Percentiles rank a stretch among this genome's conserved stretches.
Conservation (phyloP, 192 early-diverging fungal genomes). For the Coemansia sp. region DNA sequence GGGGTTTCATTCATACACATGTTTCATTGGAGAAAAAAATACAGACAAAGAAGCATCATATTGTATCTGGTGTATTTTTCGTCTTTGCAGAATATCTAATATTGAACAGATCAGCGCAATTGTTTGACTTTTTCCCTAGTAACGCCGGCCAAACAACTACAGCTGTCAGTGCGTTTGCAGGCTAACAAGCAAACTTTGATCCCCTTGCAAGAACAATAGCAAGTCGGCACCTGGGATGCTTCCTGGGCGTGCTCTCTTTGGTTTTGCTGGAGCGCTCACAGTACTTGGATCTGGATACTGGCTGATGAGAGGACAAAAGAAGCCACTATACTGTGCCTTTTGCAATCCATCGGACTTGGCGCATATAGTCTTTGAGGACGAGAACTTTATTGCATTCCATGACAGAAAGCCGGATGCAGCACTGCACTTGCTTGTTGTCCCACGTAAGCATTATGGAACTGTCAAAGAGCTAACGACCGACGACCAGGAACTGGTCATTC, state of each 20-base stretch:
- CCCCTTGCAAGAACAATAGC: too few relatives aligned
- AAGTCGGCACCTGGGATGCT: conserved; percentile 8
- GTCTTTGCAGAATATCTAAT: not conserved
- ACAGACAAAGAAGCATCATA: not conserved
- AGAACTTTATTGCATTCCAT: conserved; percentile 40
- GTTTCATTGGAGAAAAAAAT: not conserved
- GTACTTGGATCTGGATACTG: conserved; percentile 16
- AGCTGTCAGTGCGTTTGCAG: too few relatives aligned
- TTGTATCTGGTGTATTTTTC: not conserved
- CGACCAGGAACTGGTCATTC: conserved; percentile 36
- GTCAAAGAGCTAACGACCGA: conserved; percentile 32
- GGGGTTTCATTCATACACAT: not conserved
- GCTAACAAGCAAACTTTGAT: too few relatives aligned
- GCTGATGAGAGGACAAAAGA: conserved; percentile 44
- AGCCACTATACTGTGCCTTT: conserved; percentile 42
- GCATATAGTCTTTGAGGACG: conserved; percentile 44
- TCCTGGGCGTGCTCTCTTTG: conserved; percentile 4
- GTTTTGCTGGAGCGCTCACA: conserved; percentile 9
- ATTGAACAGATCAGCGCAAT: too few relatives aligned
- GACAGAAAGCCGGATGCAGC: conserved; percentile 49
- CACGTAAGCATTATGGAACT: conserved; percentile 41
- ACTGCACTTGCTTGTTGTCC: conserved; percentile 46
- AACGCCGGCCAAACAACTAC: too few relatives aligned
- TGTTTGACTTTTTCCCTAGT: too few relatives aligned
- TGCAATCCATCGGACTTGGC: conserved; percentile 27